Base-by-base conservation (phyloP, 805 yeast species). In the Saccharomycopsis fibuligera region DNA sequence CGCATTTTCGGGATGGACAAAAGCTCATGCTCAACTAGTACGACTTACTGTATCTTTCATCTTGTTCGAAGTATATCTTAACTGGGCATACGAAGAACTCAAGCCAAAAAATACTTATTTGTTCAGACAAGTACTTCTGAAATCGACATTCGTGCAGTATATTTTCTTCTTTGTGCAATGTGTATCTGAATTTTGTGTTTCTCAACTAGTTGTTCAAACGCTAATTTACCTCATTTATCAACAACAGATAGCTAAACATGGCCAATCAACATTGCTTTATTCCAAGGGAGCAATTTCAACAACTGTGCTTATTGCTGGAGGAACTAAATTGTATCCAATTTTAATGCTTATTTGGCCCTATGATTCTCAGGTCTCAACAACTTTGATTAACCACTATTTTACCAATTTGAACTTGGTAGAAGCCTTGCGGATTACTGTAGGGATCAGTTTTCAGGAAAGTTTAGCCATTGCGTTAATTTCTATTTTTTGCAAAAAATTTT, bases 261-360 rank as follows among this genome's bases (percentile, higher is more conserved):
- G 25, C 10, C 35, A 35, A 24, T 23, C n/a, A 9, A 16, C 24
- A 12, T 27, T 40, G 12, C 43, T 41, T 37, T 55, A 63, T 44
- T 61, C 61, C 31, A 72, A 70, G 37, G 66, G 64, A 39, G 65
- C 74, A 14, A 62, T 90, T 16, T 73, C 88, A 0, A 73, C 81
- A 8, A 83, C 96, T 0, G 72, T 89, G 1, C 61, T 90, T 40
- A 73, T 89, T 4, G 81, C 97, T 0, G 80, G 87, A 39, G 79
- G 86, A 0, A 82, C 91, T 35, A 87, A 85, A 60, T 69, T 91
- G 21, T 82, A 91, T 54, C 99, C 99, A 0, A 83, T 93, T 17
- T 71, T 93, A 30, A 91, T 91, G 90, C 70, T 93, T 29, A 91
- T 93, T 31, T 93, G 99, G 99, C 93, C 96, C 0, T 93, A 93